phyloP scores from a whole-genome alignment of 1,139 yeast genomes.

The Petasospora fabianii region DNA sequence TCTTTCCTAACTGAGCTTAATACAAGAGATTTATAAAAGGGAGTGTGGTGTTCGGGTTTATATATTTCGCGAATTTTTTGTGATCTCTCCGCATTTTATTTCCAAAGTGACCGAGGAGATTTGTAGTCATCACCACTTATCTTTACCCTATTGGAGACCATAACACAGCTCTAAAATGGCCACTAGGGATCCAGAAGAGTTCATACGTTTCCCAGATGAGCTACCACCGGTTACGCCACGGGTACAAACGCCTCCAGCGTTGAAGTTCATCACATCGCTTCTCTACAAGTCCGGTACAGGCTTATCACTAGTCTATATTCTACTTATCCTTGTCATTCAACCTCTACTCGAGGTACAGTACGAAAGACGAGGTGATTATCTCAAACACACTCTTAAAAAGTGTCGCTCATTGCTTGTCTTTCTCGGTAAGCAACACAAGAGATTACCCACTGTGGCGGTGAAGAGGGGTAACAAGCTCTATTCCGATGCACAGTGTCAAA shows the following conservation, averaged over 20 bases:
- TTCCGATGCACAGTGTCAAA: conserved; percentile 38
- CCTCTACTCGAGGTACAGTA: conserved; percentile 31
- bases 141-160: no score
- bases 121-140: no score
- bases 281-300: conserved; percentile 31
- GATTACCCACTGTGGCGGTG: conserved; percentile 35
- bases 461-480: conserved; percentile 38
- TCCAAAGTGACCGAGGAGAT: no score
- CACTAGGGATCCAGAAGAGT: background rate
- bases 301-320: conserved; percentile 26
- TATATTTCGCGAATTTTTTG: no score
- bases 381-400: conserved; percentile 21
- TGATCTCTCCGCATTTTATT: no score
- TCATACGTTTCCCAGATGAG: conserved; percentile 22
- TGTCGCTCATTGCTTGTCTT: conserved; percentile 26
- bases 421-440: conserved; percentile 18
- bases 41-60: no score
- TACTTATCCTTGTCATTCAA: conserved; percentile 26
- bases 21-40: no score
- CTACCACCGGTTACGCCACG: conserved; percentile 6
- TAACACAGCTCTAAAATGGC: no score
- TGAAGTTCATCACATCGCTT: conserved; percentile 22
- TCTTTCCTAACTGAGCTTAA: no score
- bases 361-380: conserved; percentile 29
- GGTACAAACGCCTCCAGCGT: conserved; percentile 21